A percentile compares a stretch with the other conserved stretches of the same genome.
Evolutionary conservation across 2,329 filamentous ascomycete genomes (phyloP).

Genomic region (Teratosphaeria pseudoeucalypti): DNA sequence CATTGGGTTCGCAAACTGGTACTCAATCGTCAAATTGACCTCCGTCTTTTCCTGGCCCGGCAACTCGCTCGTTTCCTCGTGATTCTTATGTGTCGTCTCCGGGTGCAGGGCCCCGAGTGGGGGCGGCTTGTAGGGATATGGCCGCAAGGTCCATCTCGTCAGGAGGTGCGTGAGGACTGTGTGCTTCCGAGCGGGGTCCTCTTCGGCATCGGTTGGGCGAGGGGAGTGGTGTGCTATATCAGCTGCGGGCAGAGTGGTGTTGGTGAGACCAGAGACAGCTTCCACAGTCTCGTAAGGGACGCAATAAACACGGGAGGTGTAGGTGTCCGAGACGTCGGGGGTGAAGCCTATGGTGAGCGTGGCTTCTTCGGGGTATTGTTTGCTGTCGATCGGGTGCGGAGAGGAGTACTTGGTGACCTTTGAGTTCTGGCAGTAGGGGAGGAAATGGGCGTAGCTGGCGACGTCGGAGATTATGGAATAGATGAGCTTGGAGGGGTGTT

Average conservation of each 20-base stretch:
- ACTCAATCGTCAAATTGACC: constrained; percentile 66
- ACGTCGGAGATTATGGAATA: constrained; percentile 86
- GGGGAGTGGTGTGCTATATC: constrained; percentile 34
- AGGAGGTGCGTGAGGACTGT: constrained; percentile 55
- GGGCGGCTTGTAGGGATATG: constrained; percentile 35
- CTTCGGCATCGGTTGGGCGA: constrained; percentile 23
- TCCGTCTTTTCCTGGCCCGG: constrained; percentile 48
- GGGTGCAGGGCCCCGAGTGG: constrained; percentile 27
- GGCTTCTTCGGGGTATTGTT: constrained; percentile 60
- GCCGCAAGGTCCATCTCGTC: constrained; percentile 58
- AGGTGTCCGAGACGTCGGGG: constrained; percentile 68
- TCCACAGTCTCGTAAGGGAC: constrained; percentile 63
- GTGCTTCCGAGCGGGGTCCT: constrained; percentile 26
- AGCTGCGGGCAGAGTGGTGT: constrained; percentile 33
- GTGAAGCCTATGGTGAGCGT: constrained; percentile 79
- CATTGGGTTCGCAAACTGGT: constrained; percentile 79
- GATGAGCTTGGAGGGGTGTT: constrained; percentile 59
- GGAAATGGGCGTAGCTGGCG: constrained; percentile 69
- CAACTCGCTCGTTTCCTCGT: constrained; percentile 33
- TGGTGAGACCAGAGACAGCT: constrained; percentile 55
- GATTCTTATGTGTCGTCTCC: constrained; percentile 16
- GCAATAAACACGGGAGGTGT: constrained; percentile 71
- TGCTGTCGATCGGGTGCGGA: constrained; percentile 32
- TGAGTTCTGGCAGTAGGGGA: constrained; percentile 80
- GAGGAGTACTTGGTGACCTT: constrained; percentile 65